phyloP scores from a whole-genome alignment of 106 monocot genomes.

The Chionographis japonica region DNA sequence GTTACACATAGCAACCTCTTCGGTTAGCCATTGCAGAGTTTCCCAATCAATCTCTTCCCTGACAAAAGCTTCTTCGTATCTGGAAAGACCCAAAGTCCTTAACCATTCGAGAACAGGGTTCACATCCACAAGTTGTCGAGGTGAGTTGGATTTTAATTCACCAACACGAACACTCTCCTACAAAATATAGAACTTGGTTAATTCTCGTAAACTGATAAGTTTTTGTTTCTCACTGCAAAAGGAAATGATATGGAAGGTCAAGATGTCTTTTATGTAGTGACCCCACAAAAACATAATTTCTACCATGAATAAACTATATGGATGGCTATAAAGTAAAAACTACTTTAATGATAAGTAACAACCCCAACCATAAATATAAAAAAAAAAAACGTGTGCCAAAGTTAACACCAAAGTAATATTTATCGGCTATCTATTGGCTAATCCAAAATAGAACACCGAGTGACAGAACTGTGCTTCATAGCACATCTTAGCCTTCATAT shows the following conservation, averaged over 20 bases:
- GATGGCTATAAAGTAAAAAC: no score
- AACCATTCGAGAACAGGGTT: slow-evolving; percentile 65
- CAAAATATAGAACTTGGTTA: slow-evolving; percentile 9
- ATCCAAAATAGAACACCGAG: no score
- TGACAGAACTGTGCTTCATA: no score
- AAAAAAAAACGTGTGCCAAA: no score
- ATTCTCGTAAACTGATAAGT: not conserved
- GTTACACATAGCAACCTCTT: slow-evolving; percentile 63
- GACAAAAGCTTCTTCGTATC: slow-evolving; percentile 72
- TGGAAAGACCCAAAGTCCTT: slow-evolving; percentile 53
- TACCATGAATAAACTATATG: no score
- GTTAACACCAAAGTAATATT: no score
- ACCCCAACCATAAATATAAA: no score
- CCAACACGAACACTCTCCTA: slow-evolving; percentile 33
- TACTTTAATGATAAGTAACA: no score
- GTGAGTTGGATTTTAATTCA: slow-evolving; percentile 15
- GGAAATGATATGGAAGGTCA: not conserved
- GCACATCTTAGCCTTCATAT: no score
- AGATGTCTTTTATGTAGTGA: not conserved
- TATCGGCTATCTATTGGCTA: no score
- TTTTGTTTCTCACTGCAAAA: not conserved
- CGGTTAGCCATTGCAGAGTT: slow-evolving; percentile 71
- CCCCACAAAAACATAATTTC: no score
- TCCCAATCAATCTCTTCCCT: slow-evolving; percentile 95
- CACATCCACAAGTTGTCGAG: slow-evolving; percentile 24